Evolutionary conservation across 805 yeast species (phyloP).

Genomic region (Wickerhamomyces canadensis): DNA sequence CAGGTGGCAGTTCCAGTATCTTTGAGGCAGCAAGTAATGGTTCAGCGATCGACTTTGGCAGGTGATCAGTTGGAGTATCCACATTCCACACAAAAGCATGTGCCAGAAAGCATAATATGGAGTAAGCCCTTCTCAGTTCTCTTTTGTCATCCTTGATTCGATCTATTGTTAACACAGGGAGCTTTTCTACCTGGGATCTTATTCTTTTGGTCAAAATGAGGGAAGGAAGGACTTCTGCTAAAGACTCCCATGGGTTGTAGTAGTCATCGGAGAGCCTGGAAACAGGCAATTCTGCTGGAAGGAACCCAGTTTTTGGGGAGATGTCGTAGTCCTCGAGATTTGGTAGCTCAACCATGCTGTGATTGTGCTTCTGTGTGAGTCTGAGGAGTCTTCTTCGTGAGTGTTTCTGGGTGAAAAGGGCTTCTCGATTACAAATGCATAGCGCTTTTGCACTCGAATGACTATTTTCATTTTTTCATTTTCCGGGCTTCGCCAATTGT

Average conservation of each 20-base stretch:
- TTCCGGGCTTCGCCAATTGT: no score
- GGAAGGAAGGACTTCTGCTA: constrained; percentile 65
- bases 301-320: constrained; percentile 67
- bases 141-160: constrained; percentile 33
- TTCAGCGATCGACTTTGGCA: constrained; percentile 64
- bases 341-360: constrained; percentile 34
- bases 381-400: no score
- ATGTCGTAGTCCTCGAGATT: constrained; percentile 61
- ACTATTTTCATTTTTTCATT: no score
- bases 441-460: no score
- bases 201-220: constrained; percentile 61
- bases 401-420: not conserved
- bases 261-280: constrained; percentile 52
- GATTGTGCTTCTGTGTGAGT: not conserved
- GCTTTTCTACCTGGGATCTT: constrained; percentile 53
- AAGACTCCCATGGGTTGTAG: constrained; percentile 72
- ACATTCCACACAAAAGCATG: constrained; percentile 92
- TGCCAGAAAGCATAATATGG: constrained; percentile 69
- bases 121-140: constrained; percentile 75
- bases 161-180: constrained; percentile 52
- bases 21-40: constrained; percentile 63
- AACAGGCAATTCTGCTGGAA: constrained; percentile 67
- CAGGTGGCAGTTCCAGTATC: constrained; percentile 69
- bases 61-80: constrained; percentile 48
- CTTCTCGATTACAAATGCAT: no score